These are phyloP conservation scores for Fomitopsis serialis DNA, from an alignment of 768 basidiomycete species.

Conservation along the genomic window DNA sequence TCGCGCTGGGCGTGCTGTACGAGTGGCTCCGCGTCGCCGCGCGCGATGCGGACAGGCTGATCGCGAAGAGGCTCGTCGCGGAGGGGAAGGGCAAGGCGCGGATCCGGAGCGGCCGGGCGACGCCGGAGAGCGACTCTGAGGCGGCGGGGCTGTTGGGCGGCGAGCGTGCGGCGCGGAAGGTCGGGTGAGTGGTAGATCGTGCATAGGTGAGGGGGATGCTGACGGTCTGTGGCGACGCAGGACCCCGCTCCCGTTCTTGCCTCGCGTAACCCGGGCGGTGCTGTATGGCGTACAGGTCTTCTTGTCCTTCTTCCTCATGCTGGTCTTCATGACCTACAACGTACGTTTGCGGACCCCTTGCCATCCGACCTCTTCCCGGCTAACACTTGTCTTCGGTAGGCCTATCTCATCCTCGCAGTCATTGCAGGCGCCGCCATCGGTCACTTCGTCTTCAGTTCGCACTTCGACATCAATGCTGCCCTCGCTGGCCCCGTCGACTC, in stretches of 20 bases:
- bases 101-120: slow-evolving; percentile 34
- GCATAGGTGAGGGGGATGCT: background rate
- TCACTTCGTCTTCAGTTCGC: slow-evolving; percentile 69
- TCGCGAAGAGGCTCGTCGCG: slow-evolving; percentile 43
- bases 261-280: slow-evolving; percentile 53
- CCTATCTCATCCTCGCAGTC: slow-evolving; percentile 79
- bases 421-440: slow-evolving; percentile 80
- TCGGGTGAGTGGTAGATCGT: slow-evolving; percentile 35
- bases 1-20: slow-evolving; percentile 65
- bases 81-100: slow-evolving; percentile 44
- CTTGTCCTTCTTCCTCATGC: slow-evolving; percentile 87
- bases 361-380: background rate
- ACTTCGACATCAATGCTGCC: slow-evolving; percentile 58
- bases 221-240: slow-evolving; percentile 24
- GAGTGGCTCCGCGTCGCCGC: slow-evolving; percentile 73
- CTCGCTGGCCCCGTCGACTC: slow-evolving; percentile 33
- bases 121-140: slow-evolving; percentile 43
- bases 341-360: slow-evolving; percentile 39
- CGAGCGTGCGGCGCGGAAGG: slow-evolving; percentile 29
- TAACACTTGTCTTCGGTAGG: slow-evolving; percentile 37
- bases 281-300: slow-evolving; percentile 76
- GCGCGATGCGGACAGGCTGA: slow-evolving; percentile 49
- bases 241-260: slow-evolving; percentile 41
- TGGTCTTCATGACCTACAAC: slow-evolving; percentile 97
- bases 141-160: slow-evolving; percentile 52